Percentiles rank a stretch among this genome's conserved stretches.
Conservation (phyloP, 371 early-diverging fungal genomes). For the Blastocladiella emersonii region DNA sequence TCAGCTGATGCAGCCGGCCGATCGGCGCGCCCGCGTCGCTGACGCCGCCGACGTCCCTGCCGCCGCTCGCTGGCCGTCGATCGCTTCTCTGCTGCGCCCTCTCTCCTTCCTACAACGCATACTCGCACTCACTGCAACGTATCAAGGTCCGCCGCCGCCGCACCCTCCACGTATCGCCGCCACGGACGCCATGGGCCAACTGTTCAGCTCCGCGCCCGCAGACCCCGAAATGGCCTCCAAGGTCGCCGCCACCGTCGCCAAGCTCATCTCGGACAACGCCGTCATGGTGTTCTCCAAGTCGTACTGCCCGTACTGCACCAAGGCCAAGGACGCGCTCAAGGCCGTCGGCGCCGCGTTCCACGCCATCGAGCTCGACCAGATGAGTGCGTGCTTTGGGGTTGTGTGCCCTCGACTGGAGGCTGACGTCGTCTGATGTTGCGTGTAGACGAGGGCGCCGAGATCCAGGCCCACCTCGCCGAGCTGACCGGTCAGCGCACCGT, state of each 20-base stretch:
- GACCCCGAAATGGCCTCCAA: neutral
- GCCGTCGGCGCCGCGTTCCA: slow-evolving; percentile 29
- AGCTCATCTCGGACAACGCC: slow-evolving; percentile 21
- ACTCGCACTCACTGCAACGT: too few relatives aligned
- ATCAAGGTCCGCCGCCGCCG: too few relatives aligned
- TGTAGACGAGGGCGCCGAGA: slow-evolving; percentile 49
- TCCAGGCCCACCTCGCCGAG: slow-evolving; percentile 53
- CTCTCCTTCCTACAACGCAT: too few relatives aligned
- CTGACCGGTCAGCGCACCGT: slow-evolving; percentile 73
- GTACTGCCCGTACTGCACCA: slow-evolving; percentile 68
- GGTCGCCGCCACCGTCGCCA: slow-evolving; percentile 9
- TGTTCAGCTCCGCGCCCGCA: too few relatives aligned
- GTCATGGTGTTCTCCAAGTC: slow-evolving; percentile 69
- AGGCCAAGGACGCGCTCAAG: slow-evolving; percentile 50
- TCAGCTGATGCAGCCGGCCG: too few relatives aligned
- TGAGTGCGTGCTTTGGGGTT: neutral
- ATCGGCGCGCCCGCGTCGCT: too few relatives aligned
- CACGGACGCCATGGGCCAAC: too few relatives aligned
- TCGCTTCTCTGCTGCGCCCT: too few relatives aligned
- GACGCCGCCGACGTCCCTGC: too few relatives aligned
- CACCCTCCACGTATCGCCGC: too few relatives aligned
- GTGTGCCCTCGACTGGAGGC: neutral
- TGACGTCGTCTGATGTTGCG: neutral
- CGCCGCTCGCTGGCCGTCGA: too few relatives aligned
- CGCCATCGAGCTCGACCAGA: slow-evolving; percentile 42